Evolutionary conservation across 305 asterid species (phyloP).

Genomic region (Fraxinus albicans): DNA sequence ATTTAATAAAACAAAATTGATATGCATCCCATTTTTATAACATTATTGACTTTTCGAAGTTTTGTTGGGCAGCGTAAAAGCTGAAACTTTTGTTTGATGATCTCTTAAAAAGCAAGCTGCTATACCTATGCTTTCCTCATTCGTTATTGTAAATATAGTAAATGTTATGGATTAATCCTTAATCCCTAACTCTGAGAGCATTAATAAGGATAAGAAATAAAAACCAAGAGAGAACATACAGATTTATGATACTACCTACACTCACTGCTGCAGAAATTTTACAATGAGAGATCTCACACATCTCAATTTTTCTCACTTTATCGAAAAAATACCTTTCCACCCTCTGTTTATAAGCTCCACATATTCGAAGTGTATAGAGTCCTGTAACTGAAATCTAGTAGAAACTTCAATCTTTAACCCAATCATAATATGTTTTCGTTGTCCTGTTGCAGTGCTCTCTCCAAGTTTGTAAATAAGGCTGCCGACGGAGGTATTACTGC

Average conservation of each 20-base stretch:
- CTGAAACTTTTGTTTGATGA: neutral
- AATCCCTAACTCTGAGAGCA: neutral
- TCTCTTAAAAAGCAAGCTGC: neutral
- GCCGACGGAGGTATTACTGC: constrained; percentile 99
- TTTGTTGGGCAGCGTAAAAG: neutral
- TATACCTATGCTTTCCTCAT: neutral
- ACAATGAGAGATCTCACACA: neutral
- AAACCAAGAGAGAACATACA: neutral
- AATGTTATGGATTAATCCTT: neutral
- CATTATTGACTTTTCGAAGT: neutral
- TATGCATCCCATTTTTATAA: neutral
- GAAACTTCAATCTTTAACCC: neutral
- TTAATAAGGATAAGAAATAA: neutral
- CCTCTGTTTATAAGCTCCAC: neutral
- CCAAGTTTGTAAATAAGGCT: constrained; percentile 84
- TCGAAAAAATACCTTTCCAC: neutral
- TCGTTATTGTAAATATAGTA: neutral
- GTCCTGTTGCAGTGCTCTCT: constrained; percentile 59
- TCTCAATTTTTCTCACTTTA: neutral
- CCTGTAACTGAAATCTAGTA: neutral
- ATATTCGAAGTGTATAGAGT: neutral
- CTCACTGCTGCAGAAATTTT: neutral
- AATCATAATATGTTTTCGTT: constrained; percentile 8
- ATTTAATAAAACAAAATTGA: neutral
- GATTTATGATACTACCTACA: neutral